phyloP scores from a whole-genome alignment of 2,329 filamentous ascomycete species.

The Aspergillus fumigatus region DNA sequence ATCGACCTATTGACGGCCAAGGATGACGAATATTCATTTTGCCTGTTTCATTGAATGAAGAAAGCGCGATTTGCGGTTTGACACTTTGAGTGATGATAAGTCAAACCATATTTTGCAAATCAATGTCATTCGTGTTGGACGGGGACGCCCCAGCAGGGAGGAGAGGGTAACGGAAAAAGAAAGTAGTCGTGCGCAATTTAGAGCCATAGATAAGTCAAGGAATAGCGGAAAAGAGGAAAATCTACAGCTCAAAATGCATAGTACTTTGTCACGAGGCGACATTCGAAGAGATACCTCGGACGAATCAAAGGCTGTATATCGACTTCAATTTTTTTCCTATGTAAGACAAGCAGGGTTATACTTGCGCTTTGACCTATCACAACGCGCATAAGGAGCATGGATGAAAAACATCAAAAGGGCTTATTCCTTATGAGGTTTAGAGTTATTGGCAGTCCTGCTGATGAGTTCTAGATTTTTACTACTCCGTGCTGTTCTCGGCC shows the following conservation, averaged over 20 bases:
- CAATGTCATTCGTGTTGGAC: not conserved
- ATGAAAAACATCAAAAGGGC: not conserved
- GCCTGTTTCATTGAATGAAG: not conserved
- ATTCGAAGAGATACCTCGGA: constrained; percentile 6
- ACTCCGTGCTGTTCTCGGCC: no score
- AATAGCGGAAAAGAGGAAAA: not conserved
- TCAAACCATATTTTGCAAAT: not conserved
- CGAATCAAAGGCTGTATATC: constrained; percentile 11
- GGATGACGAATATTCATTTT: not conserved
- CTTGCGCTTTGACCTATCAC: constrained; percentile 15
- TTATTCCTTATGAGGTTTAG: not conserved
- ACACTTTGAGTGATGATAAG: not conserved
- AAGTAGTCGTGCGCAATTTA: not conserved
- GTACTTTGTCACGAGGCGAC: constrained; percentile 21
- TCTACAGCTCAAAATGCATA: constrained; percentile 11
- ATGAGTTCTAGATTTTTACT: not conserved
- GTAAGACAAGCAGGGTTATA: constrained; percentile 9
- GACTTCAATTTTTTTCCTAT: constrained; percentile 17
- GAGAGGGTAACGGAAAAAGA: not conserved
- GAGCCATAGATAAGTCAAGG: not conserved
- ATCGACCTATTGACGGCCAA: not conserved
- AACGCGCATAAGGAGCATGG: constrained; percentile 9
- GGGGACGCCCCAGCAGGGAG: not conserved
- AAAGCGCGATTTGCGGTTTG: not conserved
- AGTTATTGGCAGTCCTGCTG: constrained; percentile 8